Percentiles rank a stretch among this genome's conserved stretches.
Evolutionary conservation across 2,329 filamentous ascomycete species (phyloP).

Genomic region (Knufia fluminis): DNA sequence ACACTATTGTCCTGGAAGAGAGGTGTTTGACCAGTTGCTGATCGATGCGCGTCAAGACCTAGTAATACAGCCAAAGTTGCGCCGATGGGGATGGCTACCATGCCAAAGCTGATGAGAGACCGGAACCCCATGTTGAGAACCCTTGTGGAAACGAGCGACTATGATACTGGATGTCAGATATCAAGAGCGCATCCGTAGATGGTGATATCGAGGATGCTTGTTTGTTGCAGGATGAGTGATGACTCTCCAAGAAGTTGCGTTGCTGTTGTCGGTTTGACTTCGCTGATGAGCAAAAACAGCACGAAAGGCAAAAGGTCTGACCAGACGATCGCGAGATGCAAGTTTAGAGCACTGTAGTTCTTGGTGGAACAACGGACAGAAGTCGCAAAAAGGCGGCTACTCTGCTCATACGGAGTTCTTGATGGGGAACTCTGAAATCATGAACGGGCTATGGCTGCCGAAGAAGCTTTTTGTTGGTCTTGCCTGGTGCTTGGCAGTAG

Average conservation of each 20-base stretch:
- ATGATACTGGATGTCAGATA: neutral
- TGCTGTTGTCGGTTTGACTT: slow-evolving; percentile 11
- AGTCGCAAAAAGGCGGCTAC: neutral
- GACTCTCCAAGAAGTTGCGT: slow-evolving; percentile 4
- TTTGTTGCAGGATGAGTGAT: neutral
- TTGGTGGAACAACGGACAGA: neutral
- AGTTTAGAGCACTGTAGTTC: neutral
- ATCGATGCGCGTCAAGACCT: slow-evolving; percentile 39
- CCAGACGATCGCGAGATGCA: slow-evolving; percentile 6
- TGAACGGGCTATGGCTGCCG: neutral
- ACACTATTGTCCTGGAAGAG: slow-evolving; percentile 37
- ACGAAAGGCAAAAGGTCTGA: neutral
- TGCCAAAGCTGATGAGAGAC: slow-evolving; percentile 42
- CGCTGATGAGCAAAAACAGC: neutral
- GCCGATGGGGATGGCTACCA: slow-evolving; percentile 43
- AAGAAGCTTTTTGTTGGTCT: slow-evolving; percentile 4
- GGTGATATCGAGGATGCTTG: neutral
- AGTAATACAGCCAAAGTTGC: slow-evolving; percentile 43
- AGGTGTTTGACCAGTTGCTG: slow-evolving; percentile 36
- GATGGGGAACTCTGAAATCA: neutral
- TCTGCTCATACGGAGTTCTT: neutral
- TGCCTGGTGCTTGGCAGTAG: neutral
- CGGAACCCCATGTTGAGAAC: slow-evolving; percentile 26
- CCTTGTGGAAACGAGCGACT: neutral
- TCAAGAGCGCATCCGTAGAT: neutral